Base-by-base conservation (phyloP, 225 moss, liverwort and hornwort genomes). In the Pseudoscleropodium purum region DNA sequence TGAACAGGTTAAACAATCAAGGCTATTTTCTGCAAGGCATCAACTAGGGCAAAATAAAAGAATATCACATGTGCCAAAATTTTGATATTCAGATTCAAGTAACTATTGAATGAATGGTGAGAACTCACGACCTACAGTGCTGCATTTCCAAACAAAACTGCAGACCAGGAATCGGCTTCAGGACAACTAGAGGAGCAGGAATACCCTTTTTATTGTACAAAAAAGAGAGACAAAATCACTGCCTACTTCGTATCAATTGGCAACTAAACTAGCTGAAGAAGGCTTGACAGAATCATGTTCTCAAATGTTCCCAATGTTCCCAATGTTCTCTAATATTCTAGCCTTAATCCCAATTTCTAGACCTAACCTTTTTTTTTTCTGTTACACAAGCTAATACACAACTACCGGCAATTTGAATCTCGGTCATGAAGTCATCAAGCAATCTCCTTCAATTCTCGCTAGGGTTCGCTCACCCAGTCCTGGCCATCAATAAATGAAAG, bases 401-500 rank as follows among this genome's bases (percentile, higher is more conserved):
- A 49, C 57, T 20, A 57, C 74, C 31, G 57, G 59, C 59, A 41
- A 41, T 51, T 49, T 43, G 43, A 54, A 31, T 84, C 84, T 79
- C 74, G 23, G 84, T 84, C 49, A 61, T 45, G 51, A 68, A 37
- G 25, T 63, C 64, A 78, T 75, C 77, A 82, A 86, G 43, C 82
- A 25, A 24, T 25, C 36, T 83, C 49, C 84, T 85, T 60, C 51
- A n/a, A 11, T n/a, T 60, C 74, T 88, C 84, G 36, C 84, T 68
- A 94, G 17, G 90, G 87, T n/a, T 89, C 91, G 21, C 85, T 25
- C 51, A 95, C 83, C 94, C 94, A 95, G 39, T 73, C 59, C 52
- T 92, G 90, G 81, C 93, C 94, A 63, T 93, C 90, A 29, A 95
- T 76, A 87, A 93, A 95, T 5, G 91, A 76, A 13, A 93, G 90